A percentile compares a stretch with the other conserved stretches of the same genome.
These are phyloP conservation scores for Mrakiaceae sp. DNA, from an alignment of 1,284 basidiomycete species.

Conservation along the genomic window DNA sequence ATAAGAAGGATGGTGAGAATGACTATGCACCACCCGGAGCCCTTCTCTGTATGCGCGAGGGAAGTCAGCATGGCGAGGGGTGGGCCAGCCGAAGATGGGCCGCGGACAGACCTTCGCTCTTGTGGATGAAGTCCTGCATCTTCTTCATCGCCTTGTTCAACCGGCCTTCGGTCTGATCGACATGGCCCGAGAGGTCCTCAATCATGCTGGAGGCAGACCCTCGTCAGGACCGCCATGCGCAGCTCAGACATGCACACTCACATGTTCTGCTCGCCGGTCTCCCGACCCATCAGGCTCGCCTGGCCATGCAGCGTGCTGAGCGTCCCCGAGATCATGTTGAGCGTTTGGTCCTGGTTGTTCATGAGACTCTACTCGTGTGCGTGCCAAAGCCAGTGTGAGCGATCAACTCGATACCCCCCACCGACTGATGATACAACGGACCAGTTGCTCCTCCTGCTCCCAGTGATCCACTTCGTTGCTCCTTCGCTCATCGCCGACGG, in stretches of 20 bases:
- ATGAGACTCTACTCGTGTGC: slow-evolving; percentile 54
- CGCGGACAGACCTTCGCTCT: slow-evolving; percentile 56
- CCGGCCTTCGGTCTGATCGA: slow-evolving; percentile 61
- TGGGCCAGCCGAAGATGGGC: neutral
- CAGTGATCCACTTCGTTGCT: slow-evolving; percentile 36
- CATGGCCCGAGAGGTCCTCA: slow-evolving; percentile 61
- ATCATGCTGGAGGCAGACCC: slow-evolving; percentile 50
- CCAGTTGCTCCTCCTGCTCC: slow-evolving; percentile 74
- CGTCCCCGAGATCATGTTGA: slow-evolving; percentile 73
- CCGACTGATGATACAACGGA: slow-evolving; percentile 22
- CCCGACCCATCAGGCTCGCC: slow-evolving; percentile 78
- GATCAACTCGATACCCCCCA: neutral
- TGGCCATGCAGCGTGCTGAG: slow-evolving; percentile 68
- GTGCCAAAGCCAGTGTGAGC: neutral
- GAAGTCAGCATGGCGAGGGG: neutral
- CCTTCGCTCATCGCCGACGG: slow-evolving; percentile 28
- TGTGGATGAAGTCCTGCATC: slow-evolving; percentile 66
- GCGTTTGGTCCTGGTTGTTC: slow-evolving; percentile 69
- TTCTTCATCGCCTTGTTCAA: slow-evolving; percentile 55
- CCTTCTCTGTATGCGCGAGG: slow-evolving; percentile 43
- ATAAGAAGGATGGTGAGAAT: slow-evolving; percentile 44
- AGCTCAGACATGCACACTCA: slow-evolving; percentile 34
- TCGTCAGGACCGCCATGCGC: neutral
- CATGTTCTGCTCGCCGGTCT: slow-evolving; percentile 80
- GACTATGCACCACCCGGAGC: slow-evolving; percentile 56